Conservation (phyloP, 2,329 filamentous ascomycete genomes). For the Alternaria burnsii region DNA sequence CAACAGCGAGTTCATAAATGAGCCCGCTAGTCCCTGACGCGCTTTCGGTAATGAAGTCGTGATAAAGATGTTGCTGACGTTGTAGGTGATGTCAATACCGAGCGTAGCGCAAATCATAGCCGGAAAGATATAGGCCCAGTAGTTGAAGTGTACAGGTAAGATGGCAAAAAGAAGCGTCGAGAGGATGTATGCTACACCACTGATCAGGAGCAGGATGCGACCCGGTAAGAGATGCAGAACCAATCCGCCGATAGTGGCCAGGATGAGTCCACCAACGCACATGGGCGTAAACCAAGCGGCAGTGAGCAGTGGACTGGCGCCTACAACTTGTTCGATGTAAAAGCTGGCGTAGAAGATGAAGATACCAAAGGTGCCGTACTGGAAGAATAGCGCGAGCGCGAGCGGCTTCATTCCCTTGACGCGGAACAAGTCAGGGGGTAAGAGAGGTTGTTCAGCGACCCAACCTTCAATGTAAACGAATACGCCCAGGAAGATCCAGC, state of each 20-base stretch:
- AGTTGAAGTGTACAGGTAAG: conserved; percentile 43
- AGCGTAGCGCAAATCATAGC: conserved; percentile 56
- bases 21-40: conserved; percentile 48
- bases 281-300: conserved; percentile 50
- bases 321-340: conserved; percentile 45
- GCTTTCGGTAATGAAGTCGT: conserved; percentile 46
- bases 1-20: conserved; percentile 47
- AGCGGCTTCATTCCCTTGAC: conserved; percentile 69
- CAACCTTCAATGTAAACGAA: conserved; percentile 77
- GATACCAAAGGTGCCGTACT: conserved; percentile 50
- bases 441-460: conserved; percentile 71
- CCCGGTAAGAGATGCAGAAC: conserved; percentile 49
- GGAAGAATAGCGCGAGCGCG: conserved; percentile 55
- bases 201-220: conserved; percentile 42
- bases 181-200: conserved; percentile 42
- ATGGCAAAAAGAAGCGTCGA: conserved; percentile 47
- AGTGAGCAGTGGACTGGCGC: conserved; percentile 41
- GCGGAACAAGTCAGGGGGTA: conserved; percentile 74
- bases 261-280: conserved; percentile 47
- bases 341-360: conserved; percentile 52
- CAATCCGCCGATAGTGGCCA: conserved; percentile 45
- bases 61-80: conserved; percentile 51
- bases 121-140: conserved; percentile 51
- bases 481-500: conserved; percentile 65
- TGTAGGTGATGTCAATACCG: conserved; percentile 51